Base-by-base conservation (phyloP, 768 basidiomycete genomes). In the Gloeostereum incarnatum region DNA sequence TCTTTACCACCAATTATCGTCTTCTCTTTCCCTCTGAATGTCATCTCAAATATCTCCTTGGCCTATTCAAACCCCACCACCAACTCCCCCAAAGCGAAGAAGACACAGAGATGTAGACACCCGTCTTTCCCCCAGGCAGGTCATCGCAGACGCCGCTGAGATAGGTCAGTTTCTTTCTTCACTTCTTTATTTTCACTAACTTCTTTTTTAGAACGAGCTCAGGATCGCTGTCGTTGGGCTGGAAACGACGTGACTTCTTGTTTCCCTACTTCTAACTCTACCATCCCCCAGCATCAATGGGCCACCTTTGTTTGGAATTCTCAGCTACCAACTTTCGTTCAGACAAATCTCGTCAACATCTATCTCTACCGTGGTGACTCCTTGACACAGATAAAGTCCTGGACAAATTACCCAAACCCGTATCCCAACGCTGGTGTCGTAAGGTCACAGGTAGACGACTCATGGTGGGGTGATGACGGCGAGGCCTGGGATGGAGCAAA, bases 271-370 rank as follows among this genome's bases (percentile, higher is more conserved):
- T 35, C 57, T 6, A 59, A 68, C 41, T 73, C 73, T 16, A 44
- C 62, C 18, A 64, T 92, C 43, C 57, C 69, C n/a, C 89, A 94
- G 58, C 72, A 81, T 50, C 58, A 83, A 35, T 87, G 75, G 68
- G 75, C 78, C 3, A 71, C 78, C 25, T 80, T 90, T 52, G 75
- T 90, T 52, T 92, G 89, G 85, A 89, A 90, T 51, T 80, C 76
- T 44, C 66, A 68, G 40, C 67, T 76, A 24, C 84, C 86, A 5
- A 66, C 78, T 43, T 64, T 82, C 36, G 70, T 69, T 25, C 81
- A 81, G 58, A 65, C 55, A 22, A 72, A 78, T 46, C 46, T 54
- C 14, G 84, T 91, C 52, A 70, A 91, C 57, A 63, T 91, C 45
- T 89, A 73, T 61, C 80, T 92, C 37, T 81, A 75, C 57, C 77